These are phyloP conservation scores for Fusarium oxysporum DNA, from an alignment of 2,329 filamentous ascomycete species.

Conservation along the genomic window DNA sequence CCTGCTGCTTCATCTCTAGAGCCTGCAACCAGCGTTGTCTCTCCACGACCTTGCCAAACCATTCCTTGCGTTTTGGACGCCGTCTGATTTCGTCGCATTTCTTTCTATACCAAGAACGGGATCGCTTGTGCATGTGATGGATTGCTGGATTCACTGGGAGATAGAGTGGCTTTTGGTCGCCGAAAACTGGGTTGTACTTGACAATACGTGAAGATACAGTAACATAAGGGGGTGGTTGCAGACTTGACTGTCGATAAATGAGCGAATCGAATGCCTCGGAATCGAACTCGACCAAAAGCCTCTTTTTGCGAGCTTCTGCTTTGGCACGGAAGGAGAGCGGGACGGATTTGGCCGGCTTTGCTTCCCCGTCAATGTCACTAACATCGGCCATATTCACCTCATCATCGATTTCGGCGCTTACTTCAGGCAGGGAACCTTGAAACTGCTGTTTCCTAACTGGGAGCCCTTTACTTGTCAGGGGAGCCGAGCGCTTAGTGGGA, in stretches of 20 bases:
- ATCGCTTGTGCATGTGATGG: conserved; percentile 58
- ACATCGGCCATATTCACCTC: conserved; percentile 22
- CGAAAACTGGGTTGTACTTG: conserved; percentile 13
- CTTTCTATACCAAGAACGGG: conserved; percentile 58
- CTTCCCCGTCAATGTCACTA: conserved; percentile 16
- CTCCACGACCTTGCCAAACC: conserved; percentile 59
- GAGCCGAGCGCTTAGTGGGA: neutral
- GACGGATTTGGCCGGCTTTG: neutral
- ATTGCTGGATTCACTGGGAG: conserved; percentile 63
- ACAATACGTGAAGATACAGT: neutral
- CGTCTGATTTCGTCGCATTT: conserved; percentile 63
- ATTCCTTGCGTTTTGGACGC: conserved; percentile 62
- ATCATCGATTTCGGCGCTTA: conserved; percentile 2
- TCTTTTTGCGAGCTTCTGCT: conserved; percentile 18
- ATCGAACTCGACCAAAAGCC: conserved; percentile 31
- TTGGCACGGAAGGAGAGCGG: conserved; percentile 6
- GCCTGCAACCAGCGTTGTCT: conserved; percentile 51
- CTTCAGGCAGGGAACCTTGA: neutral
- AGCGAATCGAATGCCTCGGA: conserved; percentile 52
- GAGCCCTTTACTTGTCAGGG: conserved; percentile 5
- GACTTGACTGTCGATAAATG: conserved; percentile 54
- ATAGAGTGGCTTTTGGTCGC: conserved; percentile 52
- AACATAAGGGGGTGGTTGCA: conserved; percentile 43
- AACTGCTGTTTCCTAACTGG: neutral
- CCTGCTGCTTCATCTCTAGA: conserved; percentile 33